Base-by-base conservation (phyloP, 257 asterid genomes). In the Mitragyna speciosa region DNA sequence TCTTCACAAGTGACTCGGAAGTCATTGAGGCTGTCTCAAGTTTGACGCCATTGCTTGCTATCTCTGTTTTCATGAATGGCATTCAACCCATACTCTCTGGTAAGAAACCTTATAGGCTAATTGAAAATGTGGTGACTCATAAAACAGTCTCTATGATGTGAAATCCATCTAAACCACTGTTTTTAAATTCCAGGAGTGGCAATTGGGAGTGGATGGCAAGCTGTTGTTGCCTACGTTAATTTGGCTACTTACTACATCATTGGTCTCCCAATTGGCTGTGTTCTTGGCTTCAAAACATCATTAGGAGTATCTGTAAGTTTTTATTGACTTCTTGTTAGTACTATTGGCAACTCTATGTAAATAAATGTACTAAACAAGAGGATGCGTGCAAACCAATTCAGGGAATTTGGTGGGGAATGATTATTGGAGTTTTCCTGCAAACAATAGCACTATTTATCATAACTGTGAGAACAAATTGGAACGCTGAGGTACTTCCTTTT, bases 131-230 rank as follows among this genome's bases (percentile, higher is more conserved):
- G n/a, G 33, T 36, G 39, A 36, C 59, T 51, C 4, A 43, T 14
- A 54, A n/a, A 39, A 70, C 48, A 36, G 15, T 15, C 6, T 43
- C 16, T 70, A 5, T 17, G 28, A 19, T 22, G 15, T 17, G 14
- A 17, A 36, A 33, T 41, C 26, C 26, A 22, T 24, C 22, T 56
- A 28, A 20, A 7, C 16, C 7, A 56, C 24, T 67, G 19, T 30
- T 12, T 3, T 31, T 74, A 1, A 45, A 22, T 26, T 33, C 58
- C 76, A 79, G 82, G 86, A 61, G 84, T 85, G 78, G 86, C 86
- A 30, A 83, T 80, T 80, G 88, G 86, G 43, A 82, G 88, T 70
- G 88, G 88, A 79, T 73, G 88, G 88, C 86, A 82, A 85, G 84
- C 77, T 30, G 67, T 51, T 28, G 88, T 80, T 0, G 88, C 88